Percentiles rank a stretch among this genome's conserved stretches.
These are phyloP conservation scores for Aspergillus nanangensis DNA, from an alignment of 495 filamentous ascomycete genomes.

Conservation along the genomic window DNA sequence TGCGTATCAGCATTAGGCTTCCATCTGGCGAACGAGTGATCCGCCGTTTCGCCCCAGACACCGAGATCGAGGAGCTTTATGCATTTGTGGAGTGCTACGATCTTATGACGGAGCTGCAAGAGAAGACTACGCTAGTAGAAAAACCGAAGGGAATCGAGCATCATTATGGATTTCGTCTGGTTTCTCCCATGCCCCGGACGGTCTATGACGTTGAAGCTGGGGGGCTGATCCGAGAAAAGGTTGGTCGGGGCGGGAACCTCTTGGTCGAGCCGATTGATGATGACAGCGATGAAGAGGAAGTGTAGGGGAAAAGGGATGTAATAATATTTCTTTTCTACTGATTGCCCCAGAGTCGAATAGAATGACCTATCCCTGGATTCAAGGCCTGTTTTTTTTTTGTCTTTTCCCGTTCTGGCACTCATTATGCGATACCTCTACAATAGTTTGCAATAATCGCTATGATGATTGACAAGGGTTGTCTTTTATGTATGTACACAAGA, in stretches of 20 bases:
- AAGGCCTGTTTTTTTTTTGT: too few species aligned
- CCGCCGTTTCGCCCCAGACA: conserved; percentile 61
- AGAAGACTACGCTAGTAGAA: conserved; percentile 23
- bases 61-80: conserved; percentile 82
- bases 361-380: too few species aligned
- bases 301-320: too few species aligned
- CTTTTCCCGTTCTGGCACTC: too few species aligned
- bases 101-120: conserved; percentile 38
- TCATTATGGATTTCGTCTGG: conserved; percentile 73
- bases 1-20: conserved; percentile 80
- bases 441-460: too few species aligned
- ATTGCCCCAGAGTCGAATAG: too few species aligned
- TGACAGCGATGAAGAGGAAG: conserved; percentile 50
- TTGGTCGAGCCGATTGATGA: conserved; percentile 71
- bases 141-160: conserved; percentile 71
- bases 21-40: conserved; percentile 68
- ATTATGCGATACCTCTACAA: too few species aligned
- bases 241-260: conserved; percentile 82
- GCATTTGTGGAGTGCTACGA: conserved; percentile 95
- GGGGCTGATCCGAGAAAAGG: conserved; percentile 60
- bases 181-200: conserved; percentile 74
- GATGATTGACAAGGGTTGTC: too few species aligned
- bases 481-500: too few species aligned
- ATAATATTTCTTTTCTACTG: too few species aligned
- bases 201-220: conserved; percentile 65